These are phyloP conservation scores for Carex cristatella DNA, from an alignment of 176 grass and related monocot genomes.

Conservation along the genomic window DNA sequence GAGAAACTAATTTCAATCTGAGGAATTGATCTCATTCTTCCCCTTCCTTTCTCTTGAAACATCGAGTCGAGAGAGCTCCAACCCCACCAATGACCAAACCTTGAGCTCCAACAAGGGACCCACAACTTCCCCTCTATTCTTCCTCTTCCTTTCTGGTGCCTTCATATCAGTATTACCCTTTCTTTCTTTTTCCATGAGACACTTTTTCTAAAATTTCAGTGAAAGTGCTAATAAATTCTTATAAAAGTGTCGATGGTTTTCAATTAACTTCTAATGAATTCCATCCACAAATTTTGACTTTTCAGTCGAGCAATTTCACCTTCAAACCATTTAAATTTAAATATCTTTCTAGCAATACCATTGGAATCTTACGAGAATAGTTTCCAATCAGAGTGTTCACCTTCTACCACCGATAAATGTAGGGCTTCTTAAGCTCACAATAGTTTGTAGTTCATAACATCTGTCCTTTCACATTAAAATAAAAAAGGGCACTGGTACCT, in stretches of 20 bases:
- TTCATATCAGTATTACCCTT: not conserved
- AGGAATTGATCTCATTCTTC: not conserved
- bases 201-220: not conserved
- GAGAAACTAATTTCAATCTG: not conserved
- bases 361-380: not conserved
- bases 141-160: not conserved
- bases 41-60: not conserved
- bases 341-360: not conserved
- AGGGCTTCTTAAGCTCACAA: not conserved
- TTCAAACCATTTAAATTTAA: not conserved
- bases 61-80: not conserved
- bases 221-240: not conserved
- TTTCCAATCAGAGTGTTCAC: not conserved
- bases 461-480: not conserved
- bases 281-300: not conserved
- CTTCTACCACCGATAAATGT: not conserved
- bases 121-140: not conserved
- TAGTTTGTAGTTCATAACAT: not conserved
- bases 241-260: not conserved
- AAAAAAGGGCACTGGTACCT: conserved; percentile 37
- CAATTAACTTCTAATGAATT: not conserved
- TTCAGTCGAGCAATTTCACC: not conserved
- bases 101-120: not conserved
- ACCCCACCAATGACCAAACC: not conserved
- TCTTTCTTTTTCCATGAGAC: not conserved